phyloP scores from a whole-genome alignment of 23 red algal species.

The Gracilariopsis chorda region DNA sequence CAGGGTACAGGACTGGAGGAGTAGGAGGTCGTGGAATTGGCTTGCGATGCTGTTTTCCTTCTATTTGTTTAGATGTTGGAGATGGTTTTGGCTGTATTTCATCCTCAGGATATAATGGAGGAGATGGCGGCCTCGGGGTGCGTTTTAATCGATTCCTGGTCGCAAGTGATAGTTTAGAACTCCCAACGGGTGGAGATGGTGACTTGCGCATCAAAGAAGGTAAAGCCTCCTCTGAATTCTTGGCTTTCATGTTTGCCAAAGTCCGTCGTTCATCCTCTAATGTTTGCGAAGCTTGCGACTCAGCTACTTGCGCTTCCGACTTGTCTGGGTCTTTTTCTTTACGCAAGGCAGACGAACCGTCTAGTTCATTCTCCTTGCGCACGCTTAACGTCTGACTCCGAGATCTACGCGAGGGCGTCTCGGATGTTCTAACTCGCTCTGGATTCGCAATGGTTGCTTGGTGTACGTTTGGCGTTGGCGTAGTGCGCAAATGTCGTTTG shows the following conservation, averaged over 20 bases:
- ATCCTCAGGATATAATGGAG: neutral
- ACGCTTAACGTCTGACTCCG: neutral
- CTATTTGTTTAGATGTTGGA: neutral
- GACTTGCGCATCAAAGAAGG: neutral
- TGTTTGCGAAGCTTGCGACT: neutral
- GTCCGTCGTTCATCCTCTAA: neutral
- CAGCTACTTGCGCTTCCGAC: neutral
- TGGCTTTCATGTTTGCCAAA: neutral
- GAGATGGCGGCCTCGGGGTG: neutral
- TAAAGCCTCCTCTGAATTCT: neutral
- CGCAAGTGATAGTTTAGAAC: neutral
- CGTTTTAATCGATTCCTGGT: neutral
- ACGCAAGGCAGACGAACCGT: neutral
- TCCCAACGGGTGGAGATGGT: neutral
- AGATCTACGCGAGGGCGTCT: neutral
- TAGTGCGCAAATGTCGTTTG: neutral
- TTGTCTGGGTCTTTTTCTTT: neutral
- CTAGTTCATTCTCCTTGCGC: neutral
- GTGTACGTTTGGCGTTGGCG: neutral
- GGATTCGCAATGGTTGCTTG: neutral
- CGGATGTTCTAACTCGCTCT: neutral
- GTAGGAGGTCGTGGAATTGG: neutral
- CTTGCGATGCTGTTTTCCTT: neutral
- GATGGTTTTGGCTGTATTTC: neutral
- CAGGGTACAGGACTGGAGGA: neutral